These are phyloP conservation scores for Mucor sp. DNA, from an alignment of 371 early-diverging fungal species.

Conservation along the genomic window DNA sequence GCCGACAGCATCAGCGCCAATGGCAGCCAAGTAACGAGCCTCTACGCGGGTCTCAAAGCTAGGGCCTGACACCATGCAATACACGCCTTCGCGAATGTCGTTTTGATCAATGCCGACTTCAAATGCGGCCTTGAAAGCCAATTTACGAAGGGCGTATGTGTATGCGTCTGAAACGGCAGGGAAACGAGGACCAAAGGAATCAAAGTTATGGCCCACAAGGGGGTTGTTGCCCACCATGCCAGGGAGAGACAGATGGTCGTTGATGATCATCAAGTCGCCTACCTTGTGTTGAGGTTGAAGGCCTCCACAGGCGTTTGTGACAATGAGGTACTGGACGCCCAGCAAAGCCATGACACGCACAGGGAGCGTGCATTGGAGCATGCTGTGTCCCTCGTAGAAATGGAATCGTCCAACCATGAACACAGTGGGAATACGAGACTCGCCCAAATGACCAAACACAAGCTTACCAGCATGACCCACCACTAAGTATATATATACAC, in stretches of 20 bases:
- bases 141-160: constrained; percentile 76
- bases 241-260: constrained; percentile 89
- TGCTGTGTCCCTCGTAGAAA: constrained; percentile 84
- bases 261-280: constrained; percentile 87
- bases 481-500: too few species aligned
- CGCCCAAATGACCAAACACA: constrained; percentile 85
- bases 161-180: constrained; percentile 91
- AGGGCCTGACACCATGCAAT: constrained; percentile 89
- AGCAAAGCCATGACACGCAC: constrained; percentile 86
- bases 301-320: constrained; percentile 94
- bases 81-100: constrained; percentile 80
- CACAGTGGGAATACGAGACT: constrained; percentile 66
- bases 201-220: constrained; percentile 85
- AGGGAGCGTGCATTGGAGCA: constrained; percentile 82
- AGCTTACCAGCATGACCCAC: constrained; percentile 91
- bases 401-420: constrained; percentile 92
- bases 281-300: constrained; percentile 80
- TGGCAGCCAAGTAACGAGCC: constrained; percentile 69
- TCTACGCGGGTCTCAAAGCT: constrained; percentile 92
- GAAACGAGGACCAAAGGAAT: constrained; percentile 90
- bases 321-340: constrained; percentile 79
- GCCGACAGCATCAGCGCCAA: constrained; percentile 91
- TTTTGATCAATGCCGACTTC: constrained; percentile 54
- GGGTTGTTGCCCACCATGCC: constrained; percentile 82
- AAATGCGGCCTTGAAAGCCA: constrained; percentile 65